Evolutionary conservation across 805 yeast species (phyloP).

Genomic region (Torulaspora indica): DNA sequence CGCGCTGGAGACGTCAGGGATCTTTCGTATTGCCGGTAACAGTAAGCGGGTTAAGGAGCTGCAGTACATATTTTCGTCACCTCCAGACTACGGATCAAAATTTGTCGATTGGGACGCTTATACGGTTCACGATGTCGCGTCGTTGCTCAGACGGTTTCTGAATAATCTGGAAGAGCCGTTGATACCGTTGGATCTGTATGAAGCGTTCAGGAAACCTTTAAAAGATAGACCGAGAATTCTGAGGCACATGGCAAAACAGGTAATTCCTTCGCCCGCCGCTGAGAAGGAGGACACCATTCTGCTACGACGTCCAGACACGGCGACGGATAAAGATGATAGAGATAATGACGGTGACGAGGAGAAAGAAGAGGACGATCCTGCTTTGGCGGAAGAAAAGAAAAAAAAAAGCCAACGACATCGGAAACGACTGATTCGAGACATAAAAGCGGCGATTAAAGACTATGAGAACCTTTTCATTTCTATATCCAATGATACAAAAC

Average conservation of each 20-base stretch:
- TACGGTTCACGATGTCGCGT: conserved; percentile 95
- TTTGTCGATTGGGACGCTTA: conserved; percentile 82
- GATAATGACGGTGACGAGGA: conserved; percentile 20
- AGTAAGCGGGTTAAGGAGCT: conserved; percentile 81
- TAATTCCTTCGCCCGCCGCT: conserved; percentile 37
- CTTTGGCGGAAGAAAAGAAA: conserved; percentile 33
- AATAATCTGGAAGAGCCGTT: conserved; percentile 90
- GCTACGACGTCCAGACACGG: conserved; percentile 3
- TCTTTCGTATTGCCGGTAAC: conserved; percentile 89
- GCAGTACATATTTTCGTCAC: conserved; percentile 75
- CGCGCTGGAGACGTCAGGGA: conserved; percentile 79
- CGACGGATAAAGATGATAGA: conserved; percentile 16
- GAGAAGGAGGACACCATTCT: conserved; percentile 31
- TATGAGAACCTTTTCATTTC: conserved; percentile 64
- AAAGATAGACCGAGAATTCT: conserved; percentile 58
- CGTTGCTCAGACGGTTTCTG: conserved; percentile 76
- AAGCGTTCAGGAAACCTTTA: conserved; percentile 73
- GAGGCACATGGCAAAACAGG: conserved; percentile 53
- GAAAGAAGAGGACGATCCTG: conserved; percentile 20
- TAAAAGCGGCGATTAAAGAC: conserved; percentile 62
- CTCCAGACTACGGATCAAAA: conserved; percentile 86
- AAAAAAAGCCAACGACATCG: conserved; percentile 44
- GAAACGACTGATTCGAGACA: conserved; percentile 57
- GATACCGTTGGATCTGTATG: conserved; percentile 73
- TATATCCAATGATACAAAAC: conserved; percentile 75